phyloP scores from a whole-genome alignment of 306 rosid genomes.

The Casuarina cunninghamiana region DNA sequence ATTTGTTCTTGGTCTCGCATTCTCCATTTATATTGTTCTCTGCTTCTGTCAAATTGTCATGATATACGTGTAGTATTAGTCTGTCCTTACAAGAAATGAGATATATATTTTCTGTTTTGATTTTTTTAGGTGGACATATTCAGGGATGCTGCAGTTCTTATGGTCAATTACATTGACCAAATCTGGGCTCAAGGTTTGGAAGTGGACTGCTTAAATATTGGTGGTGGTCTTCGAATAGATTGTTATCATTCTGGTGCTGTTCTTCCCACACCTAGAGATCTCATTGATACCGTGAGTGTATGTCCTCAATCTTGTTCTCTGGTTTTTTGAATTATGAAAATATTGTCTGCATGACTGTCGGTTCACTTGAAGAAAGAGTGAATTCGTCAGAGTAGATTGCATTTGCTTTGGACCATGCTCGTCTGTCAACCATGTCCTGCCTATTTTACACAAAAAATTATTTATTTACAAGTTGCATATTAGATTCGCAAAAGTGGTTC shows the following conservation, averaged over 20 bases:
- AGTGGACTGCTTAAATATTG: conserved; percentile 81
- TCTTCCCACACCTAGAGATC: conserved; percentile 88
- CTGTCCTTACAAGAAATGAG: neutral
- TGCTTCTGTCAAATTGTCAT: neutral
- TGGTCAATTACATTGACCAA: conserved; percentile 86
- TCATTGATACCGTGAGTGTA: conserved; percentile 73
- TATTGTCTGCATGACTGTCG: neutral
- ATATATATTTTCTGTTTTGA: neutral
- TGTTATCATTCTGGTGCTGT: conserved; percentile 80
- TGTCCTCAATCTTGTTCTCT: conserved; percentile 4
- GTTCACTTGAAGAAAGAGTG: neutral
- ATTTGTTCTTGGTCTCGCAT: neutral
- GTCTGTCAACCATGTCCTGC: too few relatives aligned
- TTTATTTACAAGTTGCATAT: too few relatives aligned
- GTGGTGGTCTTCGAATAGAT: conserved; percentile 96
- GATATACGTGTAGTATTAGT: neutral
- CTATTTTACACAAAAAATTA: too few relatives aligned
- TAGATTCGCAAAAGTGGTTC: too few relatives aligned
- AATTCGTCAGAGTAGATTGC: neutral
- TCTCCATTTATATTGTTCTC: neutral
- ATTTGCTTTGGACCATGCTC: neutral
- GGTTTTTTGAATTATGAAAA: neutral
- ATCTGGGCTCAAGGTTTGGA: conserved; percentile 90
- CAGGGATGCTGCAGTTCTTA: conserved; percentile 85
- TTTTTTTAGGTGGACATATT: conserved; percentile 84